phyloP scores from a whole-genome alignment of 495 filamentous ascomycete genomes.

The Penicillium simplicissimum region DNA sequence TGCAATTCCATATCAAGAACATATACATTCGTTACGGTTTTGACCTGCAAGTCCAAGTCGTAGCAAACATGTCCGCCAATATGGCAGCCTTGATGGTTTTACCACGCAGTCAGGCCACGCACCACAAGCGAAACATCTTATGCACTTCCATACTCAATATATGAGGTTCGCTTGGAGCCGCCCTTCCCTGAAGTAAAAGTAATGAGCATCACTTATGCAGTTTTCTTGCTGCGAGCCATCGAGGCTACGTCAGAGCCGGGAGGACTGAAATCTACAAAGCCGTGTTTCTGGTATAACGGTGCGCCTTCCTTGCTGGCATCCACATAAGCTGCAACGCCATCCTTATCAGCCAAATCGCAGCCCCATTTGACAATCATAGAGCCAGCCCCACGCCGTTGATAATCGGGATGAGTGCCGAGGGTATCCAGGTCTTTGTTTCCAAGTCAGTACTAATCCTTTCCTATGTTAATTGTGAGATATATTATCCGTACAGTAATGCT shows the following conservation, averaged over 20 bases:
- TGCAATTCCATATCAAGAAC: neutral
- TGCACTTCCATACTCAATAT: too few species aligned
- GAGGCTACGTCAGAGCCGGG: slow-evolving; percentile 14
- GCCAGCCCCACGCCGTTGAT: slow-evolving; percentile 50
- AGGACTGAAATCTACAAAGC: slow-evolving; percentile 34
- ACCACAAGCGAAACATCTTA: neutral
- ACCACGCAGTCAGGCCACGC: neutral
- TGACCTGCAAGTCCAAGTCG: neutral
- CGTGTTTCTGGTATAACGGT: slow-evolving; percentile 31
- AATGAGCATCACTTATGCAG: too few species aligned
- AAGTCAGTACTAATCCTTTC: slow-evolving; percentile 23
- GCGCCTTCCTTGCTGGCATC: slow-evolving; percentile 32
- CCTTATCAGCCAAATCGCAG: slow-evolving; percentile 41
- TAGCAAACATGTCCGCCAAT: neutral
- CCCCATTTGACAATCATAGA: slow-evolving; percentile 53
- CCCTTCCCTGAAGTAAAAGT: too few species aligned
- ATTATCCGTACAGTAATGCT: slow-evolving; percentile 27
- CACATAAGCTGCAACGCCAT: slow-evolving; percentile 33
- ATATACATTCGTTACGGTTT: neutral
- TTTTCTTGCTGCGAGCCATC: slow-evolving; percentile 13
- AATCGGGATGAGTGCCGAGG: slow-evolving; percentile 50
- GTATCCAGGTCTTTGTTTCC: slow-evolving; percentile 46
- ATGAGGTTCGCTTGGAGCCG: too few species aligned
- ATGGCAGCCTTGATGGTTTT: neutral
- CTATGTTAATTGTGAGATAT: neutral